Base-by-base conservation (phyloP, 768 basidiomycete species). In the Phaeotremella fagi region DNA sequence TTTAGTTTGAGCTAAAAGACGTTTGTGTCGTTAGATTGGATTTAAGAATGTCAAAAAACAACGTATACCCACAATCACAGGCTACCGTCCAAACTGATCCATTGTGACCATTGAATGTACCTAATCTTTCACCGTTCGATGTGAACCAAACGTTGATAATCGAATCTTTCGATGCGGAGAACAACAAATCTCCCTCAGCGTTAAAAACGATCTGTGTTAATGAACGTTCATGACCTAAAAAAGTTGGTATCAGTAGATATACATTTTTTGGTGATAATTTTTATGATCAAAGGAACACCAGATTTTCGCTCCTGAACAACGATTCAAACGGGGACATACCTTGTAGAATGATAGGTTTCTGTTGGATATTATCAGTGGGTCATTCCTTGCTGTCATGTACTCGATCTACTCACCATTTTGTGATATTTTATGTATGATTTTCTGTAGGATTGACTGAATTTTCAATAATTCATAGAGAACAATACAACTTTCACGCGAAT, bases 141-240 rank as follows among this genome's bases (percentile, higher is more conserved):
- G 91, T 85, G 75, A 82, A 95, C 94, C 94, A 98, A 46, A 90
- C 91, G 72, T 95, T 97, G 74, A 97, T 88, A 63, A 88, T 75
- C 66, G 86, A 82, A 75, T 99, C 95, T 80, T 99, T 99, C 64
- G 90, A 90, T 71, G 87, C 89, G 22, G 90, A 85, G 76, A 99
- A 95, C 46, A 99, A 80, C 15, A 99, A 80, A 77, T 98, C 95
- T 60, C 95, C 95, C 71, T 98, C 95, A 48, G 80, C 76, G 78
- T 97, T 99, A 81, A 89, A 98, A 78, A 90, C 90, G 82, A 97
- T 88, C 78, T 97, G 90, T 6, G 92, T 97, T 68, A 98, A 79
- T 46, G 94, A 87, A 70, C 94, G 90, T 79, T 97, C 90, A 77
- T 99, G 92, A 63, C 94, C 92, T 90, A 33, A 33, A 16, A 33